Conservation (phyloP, 441 rosid species). For the Lepidium campestre region DNA sequence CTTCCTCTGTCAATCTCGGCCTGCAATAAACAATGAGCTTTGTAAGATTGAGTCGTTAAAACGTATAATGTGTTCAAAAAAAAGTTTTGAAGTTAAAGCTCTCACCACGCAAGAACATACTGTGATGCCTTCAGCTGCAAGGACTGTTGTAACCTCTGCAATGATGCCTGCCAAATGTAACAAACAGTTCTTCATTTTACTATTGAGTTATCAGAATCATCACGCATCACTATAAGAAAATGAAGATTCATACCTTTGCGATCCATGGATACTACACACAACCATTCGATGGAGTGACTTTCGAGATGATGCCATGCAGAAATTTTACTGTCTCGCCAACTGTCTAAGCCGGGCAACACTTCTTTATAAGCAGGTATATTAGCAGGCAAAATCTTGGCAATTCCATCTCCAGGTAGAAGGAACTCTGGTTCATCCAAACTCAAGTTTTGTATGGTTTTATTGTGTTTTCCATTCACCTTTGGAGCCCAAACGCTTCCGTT, state of each 20-base stretch:
- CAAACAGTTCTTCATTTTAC: neutral
- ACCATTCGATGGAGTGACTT: slow-evolving; percentile 89
- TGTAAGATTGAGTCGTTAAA: neutral
- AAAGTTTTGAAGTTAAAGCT: slow-evolving; percentile 13
- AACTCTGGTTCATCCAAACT: slow-evolving; percentile 40
- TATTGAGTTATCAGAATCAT: neutral
- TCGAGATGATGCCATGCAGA: slow-evolving; percentile 85
- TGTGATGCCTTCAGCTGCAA: slow-evolving; percentile 60
- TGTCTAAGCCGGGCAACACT: slow-evolving; percentile 80
- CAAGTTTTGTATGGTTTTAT: slow-evolving; percentile 47
- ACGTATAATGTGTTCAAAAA: neutral
- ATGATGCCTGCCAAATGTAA: slow-evolving; percentile 58
- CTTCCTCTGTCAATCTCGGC: slow-evolving; percentile 86
- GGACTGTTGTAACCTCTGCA: slow-evolving; percentile 78
- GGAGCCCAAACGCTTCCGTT: slow-evolving; percentile 55
- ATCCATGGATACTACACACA: slow-evolving; percentile 80
- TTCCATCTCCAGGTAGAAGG: slow-evolving; percentile 51
- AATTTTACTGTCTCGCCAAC: slow-evolving; percentile 89
- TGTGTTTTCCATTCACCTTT: slow-evolving; percentile 84
- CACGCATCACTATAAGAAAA: neutral
- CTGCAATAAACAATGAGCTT: slow-evolving; percentile 31
- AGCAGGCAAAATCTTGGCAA: slow-evolving; percentile 60
- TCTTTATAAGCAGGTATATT: slow-evolving; percentile 64
- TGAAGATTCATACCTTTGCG: slow-evolving; percentile 53
- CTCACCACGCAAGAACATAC: slow-evolving; percentile 94